These are phyloP conservation scores for Rhizoctonia solani DNA, from an alignment of 1,284 basidiomycete species.

Conservation along the genomic window DNA sequence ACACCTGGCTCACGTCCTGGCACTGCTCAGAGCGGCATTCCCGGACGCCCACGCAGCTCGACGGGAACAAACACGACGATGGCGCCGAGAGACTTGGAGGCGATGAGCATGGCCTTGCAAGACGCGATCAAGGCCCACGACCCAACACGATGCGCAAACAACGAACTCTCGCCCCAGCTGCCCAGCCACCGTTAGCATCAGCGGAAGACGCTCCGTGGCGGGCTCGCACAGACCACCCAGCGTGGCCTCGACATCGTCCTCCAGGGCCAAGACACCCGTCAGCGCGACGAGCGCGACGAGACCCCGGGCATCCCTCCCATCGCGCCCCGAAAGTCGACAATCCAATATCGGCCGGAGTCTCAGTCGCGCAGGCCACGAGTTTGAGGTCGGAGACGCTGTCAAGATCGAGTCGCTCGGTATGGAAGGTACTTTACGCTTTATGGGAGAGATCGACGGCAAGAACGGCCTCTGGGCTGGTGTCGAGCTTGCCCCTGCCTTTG, in stretches of 20 bases:
- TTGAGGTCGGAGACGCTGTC: slow-evolving; percentile 78
- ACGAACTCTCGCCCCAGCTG: slow-evolving; percentile 34
- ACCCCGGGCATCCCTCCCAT: slow-evolving; percentile 43
- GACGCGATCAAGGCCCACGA: slow-evolving; percentile 79
- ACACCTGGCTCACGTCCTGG: slow-evolving; percentile 69
- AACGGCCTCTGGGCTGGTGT: slow-evolving; percentile 89
- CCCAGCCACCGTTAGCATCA: slow-evolving; percentile 29
- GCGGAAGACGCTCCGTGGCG: slow-evolving; percentile 49
- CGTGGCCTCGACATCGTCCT: slow-evolving; percentile 55
- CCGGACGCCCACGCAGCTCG: slow-evolving; percentile 37
- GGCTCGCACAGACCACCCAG: slow-evolving; percentile 50
- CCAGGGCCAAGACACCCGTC: slow-evolving; percentile 58
- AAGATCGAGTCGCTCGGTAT: slow-evolving; percentile 82
- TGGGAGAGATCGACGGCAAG: slow-evolving; percentile 85
- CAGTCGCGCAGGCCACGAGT: slow-evolving; percentile 44
- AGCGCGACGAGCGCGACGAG: slow-evolving; percentile 39
- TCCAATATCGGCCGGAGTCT: slow-evolving; percentile 55
- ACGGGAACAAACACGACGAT: slow-evolving; percentile 50
- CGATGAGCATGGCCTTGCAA: slow-evolving; percentile 62
- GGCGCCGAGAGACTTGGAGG: slow-evolving; percentile 48
- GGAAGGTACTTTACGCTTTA: slow-evolving; percentile 77
- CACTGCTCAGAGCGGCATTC: slow-evolving; percentile 46
- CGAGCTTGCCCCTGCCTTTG: slow-evolving; percentile 80
- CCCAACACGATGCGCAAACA: slow-evolving; percentile 68
- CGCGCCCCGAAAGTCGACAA: slow-evolving; percentile 60